These are phyloP conservation scores for Coniochaeta sp. DNA, from an alignment of 2,329 filamentous ascomycete species.

Conservation along the genomic window DNA sequence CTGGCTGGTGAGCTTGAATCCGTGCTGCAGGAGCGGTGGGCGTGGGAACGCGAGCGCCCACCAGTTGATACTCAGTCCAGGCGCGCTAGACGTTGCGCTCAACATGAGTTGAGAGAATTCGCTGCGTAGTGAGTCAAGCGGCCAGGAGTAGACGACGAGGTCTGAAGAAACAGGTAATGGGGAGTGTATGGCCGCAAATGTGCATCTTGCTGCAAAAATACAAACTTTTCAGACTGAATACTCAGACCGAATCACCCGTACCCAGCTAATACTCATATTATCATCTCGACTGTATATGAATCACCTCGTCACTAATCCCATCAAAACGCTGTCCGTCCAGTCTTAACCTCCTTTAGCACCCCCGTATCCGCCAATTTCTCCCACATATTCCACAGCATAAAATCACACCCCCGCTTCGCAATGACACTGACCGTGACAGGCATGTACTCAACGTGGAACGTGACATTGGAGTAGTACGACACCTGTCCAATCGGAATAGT, in stretches of 20 bases:
- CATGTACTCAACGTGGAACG: constrained; percentile 29
- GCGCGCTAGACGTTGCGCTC: neutral
- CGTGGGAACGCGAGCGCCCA: constrained; percentile 53
- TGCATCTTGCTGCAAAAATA: neutral
- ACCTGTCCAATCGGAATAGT: constrained; percentile 35
- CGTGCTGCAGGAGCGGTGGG: constrained; percentile 40
- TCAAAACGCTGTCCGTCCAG: constrained; percentile 16
- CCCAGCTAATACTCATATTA: neutral
- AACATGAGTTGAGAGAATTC: neutral
- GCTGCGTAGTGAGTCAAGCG: neutral
- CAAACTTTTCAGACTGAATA: neutral
- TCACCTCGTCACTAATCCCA: neutral
- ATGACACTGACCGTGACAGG: constrained; percentile 34
- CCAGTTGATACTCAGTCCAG: neutral
- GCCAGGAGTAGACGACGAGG: neutral
- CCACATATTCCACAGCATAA: constrained; percentile 31
- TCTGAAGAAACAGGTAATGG: neutral
- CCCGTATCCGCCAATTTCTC: constrained; percentile 30
- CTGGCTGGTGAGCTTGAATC: constrained; percentile 34
- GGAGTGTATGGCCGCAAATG: neutral
- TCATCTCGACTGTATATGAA: no score
- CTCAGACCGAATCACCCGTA: neutral
- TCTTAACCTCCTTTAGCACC: constrained; percentile 27
- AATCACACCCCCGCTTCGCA: constrained; percentile 33
- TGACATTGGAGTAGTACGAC: constrained; percentile 28